These are phyloP conservation scores for Corchorus olitorius DNA, from an alignment of 345 rosid genomes.

Conservation along the genomic window DNA sequence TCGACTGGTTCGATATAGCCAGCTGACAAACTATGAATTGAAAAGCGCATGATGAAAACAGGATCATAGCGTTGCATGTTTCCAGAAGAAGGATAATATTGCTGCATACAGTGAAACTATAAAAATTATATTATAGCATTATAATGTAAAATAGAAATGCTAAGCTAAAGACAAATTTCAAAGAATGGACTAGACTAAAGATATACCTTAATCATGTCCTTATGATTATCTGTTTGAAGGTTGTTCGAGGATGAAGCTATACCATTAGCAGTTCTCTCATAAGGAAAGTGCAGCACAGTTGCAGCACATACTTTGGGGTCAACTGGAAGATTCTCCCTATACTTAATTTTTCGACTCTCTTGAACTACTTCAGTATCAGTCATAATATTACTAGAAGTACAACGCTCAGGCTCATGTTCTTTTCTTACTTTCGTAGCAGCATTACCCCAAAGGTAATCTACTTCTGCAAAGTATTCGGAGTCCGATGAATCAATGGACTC, in stretches of 20 bases:
- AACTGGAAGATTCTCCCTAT: conserved; percentile 76
- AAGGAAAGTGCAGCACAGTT: conserved; percentile 71
- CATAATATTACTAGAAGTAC: conserved; percentile 33
- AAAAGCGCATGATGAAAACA: conserved; percentile 70
- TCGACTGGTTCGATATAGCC: conserved; percentile 80
- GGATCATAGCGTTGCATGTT: conserved; percentile 68
- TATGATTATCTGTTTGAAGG: conserved; percentile 20
- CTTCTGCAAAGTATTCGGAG: conserved; percentile 40
- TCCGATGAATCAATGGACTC: conserved; percentile 45
- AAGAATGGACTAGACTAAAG: conserved; percentile 7
- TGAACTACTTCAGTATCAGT: conserved; percentile 46
- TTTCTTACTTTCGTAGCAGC: conserved; percentile 62
- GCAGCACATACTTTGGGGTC: conserved; percentile 73
- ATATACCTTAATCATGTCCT: conserved; percentile 26
- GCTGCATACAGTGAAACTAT: conserved; percentile 37
- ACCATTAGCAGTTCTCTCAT: conserved; percentile 45
- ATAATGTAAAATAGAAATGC: neutral
- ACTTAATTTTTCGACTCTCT: conserved; percentile 56
- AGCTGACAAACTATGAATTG: conserved; percentile 56
- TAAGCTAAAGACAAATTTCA: conserved; percentile 9
- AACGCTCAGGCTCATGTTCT: conserved; percentile 49
- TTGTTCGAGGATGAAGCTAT: conserved; percentile 27
- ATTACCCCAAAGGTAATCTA: conserved; percentile 80
- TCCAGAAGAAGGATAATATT: conserved; percentile 31
- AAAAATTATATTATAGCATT: conserved; percentile 6